Conservation (phyloP, 495 filamentous ascomycete genomes). For the Neurospora sp. region DNA sequence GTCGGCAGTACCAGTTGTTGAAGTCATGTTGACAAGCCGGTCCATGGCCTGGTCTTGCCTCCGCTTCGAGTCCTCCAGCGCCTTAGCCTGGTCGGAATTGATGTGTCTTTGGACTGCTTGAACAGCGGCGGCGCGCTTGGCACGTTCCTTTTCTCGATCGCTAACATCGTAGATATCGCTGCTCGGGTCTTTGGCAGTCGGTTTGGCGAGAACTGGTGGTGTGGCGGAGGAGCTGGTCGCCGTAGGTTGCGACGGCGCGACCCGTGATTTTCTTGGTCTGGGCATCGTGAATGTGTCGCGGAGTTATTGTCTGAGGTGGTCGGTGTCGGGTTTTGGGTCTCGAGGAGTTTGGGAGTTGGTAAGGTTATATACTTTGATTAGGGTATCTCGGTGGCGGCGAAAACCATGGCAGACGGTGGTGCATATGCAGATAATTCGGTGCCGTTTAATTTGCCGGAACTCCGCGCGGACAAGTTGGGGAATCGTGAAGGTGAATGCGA, state of each 20-base stretch:
- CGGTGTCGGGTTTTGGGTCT: background rate
- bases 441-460: background rate
- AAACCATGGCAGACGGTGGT: background rate
- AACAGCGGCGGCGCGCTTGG: slow-evolving; percentile 5
- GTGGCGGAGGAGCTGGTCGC: slow-evolving; percentile 7
- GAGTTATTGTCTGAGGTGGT: background rate
- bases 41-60: slow-evolving; percentile 32
- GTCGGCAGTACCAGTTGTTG: slow-evolving; percentile 13
- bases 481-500: background rate
- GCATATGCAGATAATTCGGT: background rate
- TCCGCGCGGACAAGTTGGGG: background rate
- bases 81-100: slow-evolving; percentile 20
- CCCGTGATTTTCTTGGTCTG: slow-evolving; percentile 31
- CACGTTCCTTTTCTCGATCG: slow-evolving; percentile 33
- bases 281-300: slow-evolving; percentile 22
- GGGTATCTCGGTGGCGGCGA: background rate
- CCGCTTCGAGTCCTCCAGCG: slow-evolving; percentile 18
- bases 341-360: background rate
- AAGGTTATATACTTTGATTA: background rate
- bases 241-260: slow-evolving; percentile 21
- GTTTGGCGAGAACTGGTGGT: slow-evolving; percentile 3
- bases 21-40: slow-evolving; percentile 28
- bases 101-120: background rate
- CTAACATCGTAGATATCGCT: slow-evolving; percentile 37
- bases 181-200: background rate